Conservation (phyloP, 495 filamentous ascomycete species). For the Cercophora newfieldiana region DNA sequence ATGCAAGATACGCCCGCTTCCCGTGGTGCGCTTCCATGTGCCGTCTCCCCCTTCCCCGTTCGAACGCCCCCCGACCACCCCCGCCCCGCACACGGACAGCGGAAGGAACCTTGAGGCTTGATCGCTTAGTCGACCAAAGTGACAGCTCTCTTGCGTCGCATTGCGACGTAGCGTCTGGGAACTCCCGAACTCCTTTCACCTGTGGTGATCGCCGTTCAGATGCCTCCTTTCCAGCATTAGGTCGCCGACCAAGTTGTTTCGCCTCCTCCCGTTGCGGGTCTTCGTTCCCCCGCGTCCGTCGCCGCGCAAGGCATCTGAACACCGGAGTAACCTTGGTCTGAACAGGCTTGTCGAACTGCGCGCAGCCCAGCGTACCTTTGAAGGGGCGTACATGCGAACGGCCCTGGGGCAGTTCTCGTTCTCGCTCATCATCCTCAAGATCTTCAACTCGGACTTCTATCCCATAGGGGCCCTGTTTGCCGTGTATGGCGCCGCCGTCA, state of each 20-base stretch:
- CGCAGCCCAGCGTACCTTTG: constrained; percentile 92
- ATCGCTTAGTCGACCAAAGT: constrained; percentile 3
- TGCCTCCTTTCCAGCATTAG: background rate
- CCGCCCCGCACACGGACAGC: constrained; percentile 10
- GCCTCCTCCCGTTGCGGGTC: constrained; percentile 6
- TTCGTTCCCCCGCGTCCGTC: background rate
- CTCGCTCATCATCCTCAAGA: constrained; percentile 88
- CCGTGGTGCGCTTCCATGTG: constrained; percentile 2
- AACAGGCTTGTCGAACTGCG: constrained; percentile 82
- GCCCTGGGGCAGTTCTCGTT: constrained; percentile 94
- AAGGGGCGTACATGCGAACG: constrained; percentile 94
- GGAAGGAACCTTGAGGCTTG: background rate
- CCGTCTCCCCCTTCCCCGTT: background rate
- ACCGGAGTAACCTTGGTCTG: constrained; percentile 5
- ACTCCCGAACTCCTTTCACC: constrained; percentile 5
- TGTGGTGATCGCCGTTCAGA: background rate
- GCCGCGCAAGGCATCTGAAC: background rate
- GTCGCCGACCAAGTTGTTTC: background rate
- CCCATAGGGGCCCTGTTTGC: constrained; percentile 89
- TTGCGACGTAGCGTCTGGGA: background rate
- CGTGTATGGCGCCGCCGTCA: constrained; percentile 80
- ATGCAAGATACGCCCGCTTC: constrained; percentile 16
- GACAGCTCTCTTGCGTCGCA: background rate
- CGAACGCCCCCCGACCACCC: background rate
- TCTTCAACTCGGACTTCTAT: constrained; percentile 96